Evolutionary conservation across 352 stramenopile species (phyloP).

Genomic region (Pythium brassicae): DNA sequence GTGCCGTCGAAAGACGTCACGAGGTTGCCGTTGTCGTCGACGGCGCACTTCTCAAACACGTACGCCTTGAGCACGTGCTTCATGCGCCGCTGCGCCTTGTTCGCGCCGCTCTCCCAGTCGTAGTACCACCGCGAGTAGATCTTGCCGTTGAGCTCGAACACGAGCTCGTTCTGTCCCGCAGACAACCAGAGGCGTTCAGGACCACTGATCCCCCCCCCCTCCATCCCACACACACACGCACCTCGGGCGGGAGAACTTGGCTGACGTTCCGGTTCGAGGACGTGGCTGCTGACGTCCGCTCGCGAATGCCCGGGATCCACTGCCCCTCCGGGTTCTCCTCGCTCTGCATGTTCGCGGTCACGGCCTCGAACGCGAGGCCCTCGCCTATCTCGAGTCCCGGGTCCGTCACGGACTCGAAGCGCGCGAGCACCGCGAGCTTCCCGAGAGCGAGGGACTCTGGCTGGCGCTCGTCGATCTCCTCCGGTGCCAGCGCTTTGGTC

Average conservation of each 20-base stretch:
- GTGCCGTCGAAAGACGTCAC: slow-evolving; percentile 13
- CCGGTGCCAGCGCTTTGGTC: background rate
- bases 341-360: slow-evolving; percentile 33
- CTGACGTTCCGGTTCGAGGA: slow-evolving; percentile 13
- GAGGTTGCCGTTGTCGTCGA: slow-evolving; percentile 35
- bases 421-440: slow-evolving; percentile 22
- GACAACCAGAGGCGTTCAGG: background rate
- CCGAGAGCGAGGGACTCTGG: slow-evolving; percentile 12
- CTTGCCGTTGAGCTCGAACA: slow-evolving; percentile 34
- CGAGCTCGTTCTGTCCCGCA: slow-evolving; percentile 12
- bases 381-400: slow-evolving; percentile 30
- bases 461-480: background rate
- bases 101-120: slow-evolving; percentile 38
- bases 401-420: slow-evolving; percentile 30
- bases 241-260: slow-evolving; percentile 2
- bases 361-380: slow-evolving; percentile 34
- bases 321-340: slow-evolving; percentile 53
- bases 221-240: background rate
- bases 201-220: no score
- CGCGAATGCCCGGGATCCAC: slow-evolving; percentile 50
- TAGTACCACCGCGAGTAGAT: slow-evolving; percentile 48
- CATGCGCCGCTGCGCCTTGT: slow-evolving; percentile 41
- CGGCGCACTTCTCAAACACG: slow-evolving; percentile 31
- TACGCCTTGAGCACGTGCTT: slow-evolving; percentile 41
- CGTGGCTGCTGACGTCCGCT: slow-evolving; percentile 29